Evolutionary conservation across 805 yeast species (phyloP).

Genomic region (Kluyveromyces aestuarii): DNA sequence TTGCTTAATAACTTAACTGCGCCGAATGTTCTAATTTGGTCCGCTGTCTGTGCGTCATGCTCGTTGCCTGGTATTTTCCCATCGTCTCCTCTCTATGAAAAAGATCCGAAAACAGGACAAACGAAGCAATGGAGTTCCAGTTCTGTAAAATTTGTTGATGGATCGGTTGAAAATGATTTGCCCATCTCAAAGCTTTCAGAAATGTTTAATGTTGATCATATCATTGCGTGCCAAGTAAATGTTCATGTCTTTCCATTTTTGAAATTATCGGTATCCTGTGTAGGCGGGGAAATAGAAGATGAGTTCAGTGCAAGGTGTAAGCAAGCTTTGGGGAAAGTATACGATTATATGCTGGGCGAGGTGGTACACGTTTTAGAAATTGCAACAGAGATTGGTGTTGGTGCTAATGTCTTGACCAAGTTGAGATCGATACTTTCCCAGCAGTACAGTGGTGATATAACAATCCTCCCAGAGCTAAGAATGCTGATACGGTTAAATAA

Average conservation of each 20-base stretch:
- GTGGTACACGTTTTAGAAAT: constrained; percentile 69
- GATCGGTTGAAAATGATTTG: constrained; percentile 89
- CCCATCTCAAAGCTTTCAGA: constrained; percentile 87
- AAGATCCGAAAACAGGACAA: constrained; percentile 62
- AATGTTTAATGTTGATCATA: constrained; percentile 96
- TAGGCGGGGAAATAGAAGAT: constrained; percentile 60
- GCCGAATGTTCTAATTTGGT: constrained; percentile 76
- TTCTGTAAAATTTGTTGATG: constrained; percentile 81
- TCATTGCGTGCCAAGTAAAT: constrained; percentile 95
- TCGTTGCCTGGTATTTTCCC: constrained; percentile 89
- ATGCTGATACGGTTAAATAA: constrained; percentile 47
- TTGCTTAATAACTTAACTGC: constrained; percentile 72
- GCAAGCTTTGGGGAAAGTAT: constrained; percentile 41
- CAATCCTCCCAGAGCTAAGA: constrained; percentile 73
- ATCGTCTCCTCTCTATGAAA: constrained; percentile 76
- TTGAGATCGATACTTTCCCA: constrained; percentile 71
- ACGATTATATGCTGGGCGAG: constrained; percentile 58
- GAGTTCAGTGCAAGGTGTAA: constrained; percentile 49
- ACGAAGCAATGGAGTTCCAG: constrained; percentile 69
- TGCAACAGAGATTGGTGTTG: constrained; percentile 65
- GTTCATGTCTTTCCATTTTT: constrained; percentile 91
- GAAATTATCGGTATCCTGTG: constrained; percentile 53
- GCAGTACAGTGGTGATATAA: constrained; percentile 86
- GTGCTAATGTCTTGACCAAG: constrained; percentile 63
- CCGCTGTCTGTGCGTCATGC: constrained; percentile 90